Evolutionary conservation across 768 basidiomycete species (phyloP).

Genomic region (Boletus rex-veris): DNA sequence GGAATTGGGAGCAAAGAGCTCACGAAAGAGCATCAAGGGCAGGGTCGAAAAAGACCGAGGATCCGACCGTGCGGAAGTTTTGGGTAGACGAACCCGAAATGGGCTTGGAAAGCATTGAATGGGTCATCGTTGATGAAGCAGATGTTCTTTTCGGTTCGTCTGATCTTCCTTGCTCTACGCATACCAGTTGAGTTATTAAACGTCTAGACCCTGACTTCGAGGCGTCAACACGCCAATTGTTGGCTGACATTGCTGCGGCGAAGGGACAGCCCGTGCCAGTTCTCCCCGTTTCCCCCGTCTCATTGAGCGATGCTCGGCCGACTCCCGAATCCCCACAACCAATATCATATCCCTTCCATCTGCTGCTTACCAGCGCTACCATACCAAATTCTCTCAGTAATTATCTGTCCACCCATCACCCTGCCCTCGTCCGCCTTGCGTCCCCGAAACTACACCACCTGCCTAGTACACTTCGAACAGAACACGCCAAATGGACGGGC

Average conservation of each 20-base stretch:
- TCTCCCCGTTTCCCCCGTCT: slow-evolving; percentile 18
- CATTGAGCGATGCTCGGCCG: slow-evolving; percentile 4
- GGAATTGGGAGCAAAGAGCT: slow-evolving; percentile 42
- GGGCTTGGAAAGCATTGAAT: slow-evolving; percentile 69
- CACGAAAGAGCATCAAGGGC: slow-evolving; percentile 21
- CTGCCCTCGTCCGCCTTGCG: slow-evolving; percentile 63
- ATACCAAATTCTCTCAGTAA: slow-evolving; percentile 72
- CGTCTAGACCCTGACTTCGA: slow-evolving; percentile 75
- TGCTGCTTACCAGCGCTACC: slow-evolving; percentile 82
- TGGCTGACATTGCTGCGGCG: slow-evolving; percentile 67
- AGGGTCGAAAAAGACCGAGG: slow-evolving; percentile 30
- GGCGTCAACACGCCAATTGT: slow-evolving; percentile 62
- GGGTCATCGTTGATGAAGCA: slow-evolving; percentile 90
- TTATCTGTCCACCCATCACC: slow-evolving; percentile 63
- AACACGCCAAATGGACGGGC: slow-evolving; percentile 73
- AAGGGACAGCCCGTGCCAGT: slow-evolving; percentile 36
- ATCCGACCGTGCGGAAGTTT: slow-evolving; percentile 29
- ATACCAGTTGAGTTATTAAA: neutral
- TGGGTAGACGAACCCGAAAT: slow-evolving; percentile 53
- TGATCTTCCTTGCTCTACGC: neutral
- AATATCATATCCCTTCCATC: slow-evolving; percentile 67
- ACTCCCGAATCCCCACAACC: slow-evolving; percentile 12
- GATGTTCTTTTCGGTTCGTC: slow-evolving; percentile 80
- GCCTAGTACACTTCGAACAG: slow-evolving; percentile 63
- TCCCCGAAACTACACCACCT: slow-evolving; percentile 80